phyloP scores from a whole-genome alignment of 306 rosid genomes.

The Rosa rugosa region DNA sequence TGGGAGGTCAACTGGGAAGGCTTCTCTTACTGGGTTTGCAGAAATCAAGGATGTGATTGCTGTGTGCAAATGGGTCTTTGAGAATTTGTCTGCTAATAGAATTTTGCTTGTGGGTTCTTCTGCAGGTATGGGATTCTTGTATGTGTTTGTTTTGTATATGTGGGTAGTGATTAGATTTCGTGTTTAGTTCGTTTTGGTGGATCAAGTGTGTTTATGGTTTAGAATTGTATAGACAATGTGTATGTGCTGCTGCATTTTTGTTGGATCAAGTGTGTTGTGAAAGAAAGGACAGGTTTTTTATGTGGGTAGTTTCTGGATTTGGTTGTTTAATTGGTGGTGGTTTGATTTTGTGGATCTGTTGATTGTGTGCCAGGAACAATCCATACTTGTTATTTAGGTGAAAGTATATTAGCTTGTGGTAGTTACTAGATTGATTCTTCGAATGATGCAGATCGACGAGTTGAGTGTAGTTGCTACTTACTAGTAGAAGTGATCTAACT shows the following conservation, averaged over 20 bases:
- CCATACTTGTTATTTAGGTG: background rate
- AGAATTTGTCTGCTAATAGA: constrained; percentile 32
- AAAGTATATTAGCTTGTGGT: no score
- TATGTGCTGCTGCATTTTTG: background rate
- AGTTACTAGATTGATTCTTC: background rate
- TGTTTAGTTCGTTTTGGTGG: background rate
- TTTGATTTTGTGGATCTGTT: constrained; percentile 32
- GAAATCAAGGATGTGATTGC: constrained; percentile 77
- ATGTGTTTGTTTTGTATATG: background rate
- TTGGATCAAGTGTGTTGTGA: background rate
- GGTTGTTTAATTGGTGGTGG: background rate
- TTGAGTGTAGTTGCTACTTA: background rate
- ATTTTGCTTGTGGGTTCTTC: constrained; percentile 85
- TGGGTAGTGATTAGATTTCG: background rate
- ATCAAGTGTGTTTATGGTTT: background rate
- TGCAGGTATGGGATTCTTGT: constrained; percentile 56
- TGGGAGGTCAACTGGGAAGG: constrained; percentile 66
- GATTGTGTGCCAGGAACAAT: background rate
- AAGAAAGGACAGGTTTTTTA: background rate
- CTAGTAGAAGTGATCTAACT: background rate
- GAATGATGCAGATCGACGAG: constrained; percentile 11
- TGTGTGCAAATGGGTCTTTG: constrained; percentile 62
- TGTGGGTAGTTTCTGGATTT: background rate
- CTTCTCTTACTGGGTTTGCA: constrained; percentile 79
- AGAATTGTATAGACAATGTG: background rate